Base-by-base conservation (phyloP, 352 stramenopile species). In the Globisporangium paddicum region DNA sequence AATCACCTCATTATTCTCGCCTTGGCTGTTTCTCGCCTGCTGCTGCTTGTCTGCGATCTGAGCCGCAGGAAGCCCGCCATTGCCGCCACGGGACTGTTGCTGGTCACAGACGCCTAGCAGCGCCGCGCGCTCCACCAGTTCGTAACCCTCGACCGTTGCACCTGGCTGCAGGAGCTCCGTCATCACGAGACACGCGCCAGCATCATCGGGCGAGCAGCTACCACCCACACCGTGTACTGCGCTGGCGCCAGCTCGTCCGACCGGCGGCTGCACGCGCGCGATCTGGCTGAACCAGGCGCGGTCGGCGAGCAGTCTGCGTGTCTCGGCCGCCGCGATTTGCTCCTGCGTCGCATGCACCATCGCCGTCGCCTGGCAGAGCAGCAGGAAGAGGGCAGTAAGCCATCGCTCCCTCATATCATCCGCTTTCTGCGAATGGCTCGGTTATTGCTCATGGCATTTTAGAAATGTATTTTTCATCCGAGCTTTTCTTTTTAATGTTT, bases 101-200 rank as follows among this genome's bases (percentile, higher is more conserved):
- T 88, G 69, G 34, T 86, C 78, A 41, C 80, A 92, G 28, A 89
- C 71, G 2, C 82, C 82, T 23, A 92, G 51, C 21, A 89, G 59
- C 19, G 67, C 79, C 26, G 80, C 77, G 23, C 77, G 78, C 64
- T 92, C 82, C 35, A 90, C 69, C 25, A 92, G 55, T 56, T 92
- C 79, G 57, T 92, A 92, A 40, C 82, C 79, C 46, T 79, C 60
- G n/a, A 92, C 67, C 9, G 60, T 63, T 34, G 68, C 40, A 5
- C 82, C 82, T 9, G 75, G 69, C 37, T 30, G 62, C 19, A 82
- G 58, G 45, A 53, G 50, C 34, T 85, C 70, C 13, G 61, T 64
- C 37, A 80, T 61, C 1, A 62, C 58, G 16, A 72, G 61, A 37
- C 72, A 84, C 34, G 63, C 62, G 30, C 61, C 28, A 16, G 55